Evolutionary conservation across 352 stramenopile genomes (phyloP).

Genomic region (Globisporangium echinulatum): DNA sequence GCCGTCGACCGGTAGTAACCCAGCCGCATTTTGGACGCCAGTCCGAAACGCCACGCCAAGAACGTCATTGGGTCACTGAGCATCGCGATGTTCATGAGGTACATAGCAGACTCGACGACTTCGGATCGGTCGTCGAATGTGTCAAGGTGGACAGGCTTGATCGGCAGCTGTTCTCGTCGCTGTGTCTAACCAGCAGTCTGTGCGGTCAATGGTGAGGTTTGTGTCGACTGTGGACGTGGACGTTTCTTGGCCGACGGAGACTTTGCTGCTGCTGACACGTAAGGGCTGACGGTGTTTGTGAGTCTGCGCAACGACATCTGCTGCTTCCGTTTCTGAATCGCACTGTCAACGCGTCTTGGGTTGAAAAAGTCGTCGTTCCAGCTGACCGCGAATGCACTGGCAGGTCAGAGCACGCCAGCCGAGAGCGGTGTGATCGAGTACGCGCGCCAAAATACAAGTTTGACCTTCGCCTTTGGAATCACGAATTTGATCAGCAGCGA

Average conservation of each 20-base stretch:
- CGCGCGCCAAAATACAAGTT: slow-evolving; percentile 7
- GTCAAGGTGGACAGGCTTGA: background rate
- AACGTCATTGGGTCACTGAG: slow-evolving; percentile 6
- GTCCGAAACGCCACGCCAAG: background rate
- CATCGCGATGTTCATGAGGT: slow-evolving; percentile 14
- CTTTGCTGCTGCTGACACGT: background rate
- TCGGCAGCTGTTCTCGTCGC: background rate
- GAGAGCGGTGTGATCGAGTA: slow-evolving; percentile 4
- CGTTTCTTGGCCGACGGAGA: too few relatives aligned
- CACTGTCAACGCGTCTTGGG: background rate
- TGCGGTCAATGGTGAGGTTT: background rate
- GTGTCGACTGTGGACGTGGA: too few relatives aligned
- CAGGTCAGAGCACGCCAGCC: slow-evolving; percentile 6
- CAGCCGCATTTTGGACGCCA: background rate
- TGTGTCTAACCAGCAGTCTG: background rate
- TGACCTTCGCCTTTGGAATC: background rate
- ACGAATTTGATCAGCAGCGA: background rate
- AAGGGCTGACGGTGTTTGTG: background rate
- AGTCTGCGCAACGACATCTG: background rate
- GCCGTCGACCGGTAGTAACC: slow-evolving; percentile 7
- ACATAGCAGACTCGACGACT: background rate
- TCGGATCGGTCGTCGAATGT: slow-evolving; percentile 2
- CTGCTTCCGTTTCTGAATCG: background rate
- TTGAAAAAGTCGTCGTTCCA: slow-evolving; percentile 9
- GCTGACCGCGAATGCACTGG: slow-evolving; percentile 5